Base-by-base conservation (phyloP, 1,284 basidiomycete species). In the Cerrena zonata region DNA sequence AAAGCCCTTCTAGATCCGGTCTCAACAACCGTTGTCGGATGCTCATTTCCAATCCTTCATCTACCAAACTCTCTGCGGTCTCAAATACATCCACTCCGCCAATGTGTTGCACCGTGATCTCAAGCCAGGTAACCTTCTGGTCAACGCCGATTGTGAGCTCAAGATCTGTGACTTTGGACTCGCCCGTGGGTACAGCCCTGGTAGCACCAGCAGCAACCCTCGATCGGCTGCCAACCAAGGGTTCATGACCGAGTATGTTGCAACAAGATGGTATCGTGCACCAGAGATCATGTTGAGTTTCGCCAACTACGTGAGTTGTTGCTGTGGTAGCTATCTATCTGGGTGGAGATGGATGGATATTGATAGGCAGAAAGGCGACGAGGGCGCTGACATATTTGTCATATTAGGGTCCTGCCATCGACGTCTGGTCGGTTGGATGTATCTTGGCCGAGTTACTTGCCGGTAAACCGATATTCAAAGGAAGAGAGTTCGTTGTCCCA, bases 91-190 rank as follows among this genome's bases (percentile, higher is more conserved):
- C 64, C 96, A 99, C 73, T 96, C 93, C 26, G 95, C 96, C 24
- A 95, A 94, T 62, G 96, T 99, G 18, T 79, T 99, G 30, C 96
- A 99, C 68, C 89, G 96, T 37, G 96, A 99, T 69, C 79, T 99
- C 51, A 99, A 99, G 67, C 96, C 96, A 1, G 93, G 92, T 48
- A 94, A 94, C 69, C 76, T 97, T 34, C 85, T 98, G 55, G 95
- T 99, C 54, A 99, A 99, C 64, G 95, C 96, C 37, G 95, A 99
- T 68, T 99, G 95, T 66, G 92, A 94, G 66, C 80, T 94, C 63
- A 94, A 94, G 76, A 99, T 99, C 59, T 99, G 96, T 65, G 96
- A 99, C 70, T 99, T 99, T 67, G 96, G 96, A 43, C 80, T 99
- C 39, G 95, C 96, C 2, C 78, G 96, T 62, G 96, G 95, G 1